Percentiles rank a stretch among this genome's conserved stretches.
These are phyloP conservation scores for Komagataella ulmi DNA, from an alignment of 805 yeast genomes.

Conservation along the genomic window DNA sequence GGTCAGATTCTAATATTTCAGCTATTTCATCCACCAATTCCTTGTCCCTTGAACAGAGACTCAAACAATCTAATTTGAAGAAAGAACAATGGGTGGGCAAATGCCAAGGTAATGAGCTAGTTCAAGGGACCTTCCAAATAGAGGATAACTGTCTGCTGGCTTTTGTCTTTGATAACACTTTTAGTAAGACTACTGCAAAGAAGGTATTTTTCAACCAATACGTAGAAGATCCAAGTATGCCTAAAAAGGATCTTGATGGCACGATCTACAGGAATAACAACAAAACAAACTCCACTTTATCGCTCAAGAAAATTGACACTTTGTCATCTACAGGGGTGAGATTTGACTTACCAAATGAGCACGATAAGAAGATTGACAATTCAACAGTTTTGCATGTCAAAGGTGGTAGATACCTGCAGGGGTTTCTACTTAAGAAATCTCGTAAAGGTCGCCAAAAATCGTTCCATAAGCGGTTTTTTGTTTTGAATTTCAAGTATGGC, in stretches of 20 bases:
- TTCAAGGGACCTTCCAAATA: constrained; percentile 49
- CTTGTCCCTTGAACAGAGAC: constrained; percentile 33
- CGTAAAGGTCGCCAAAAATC: constrained; percentile 75
- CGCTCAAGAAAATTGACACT: background rate
- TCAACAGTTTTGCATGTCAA: constrained; percentile 23
- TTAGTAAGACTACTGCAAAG: constrained; percentile 74
- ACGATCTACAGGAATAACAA: constrained; percentile 1
- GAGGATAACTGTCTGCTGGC: constrained; percentile 63
- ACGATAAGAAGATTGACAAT: constrained; percentile 2
- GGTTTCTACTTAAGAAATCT: constrained; percentile 56
- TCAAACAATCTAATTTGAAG: constrained; percentile 37
- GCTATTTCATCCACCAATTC: constrained; percentile 1
- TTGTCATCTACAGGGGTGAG: constrained; percentile 9
- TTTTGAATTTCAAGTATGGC: constrained; percentile 71
- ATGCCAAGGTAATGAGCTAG: constrained; percentile 45
- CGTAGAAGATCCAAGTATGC: constrained; percentile 14
- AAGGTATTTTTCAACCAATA: constrained; percentile 57
- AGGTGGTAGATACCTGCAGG: constrained; percentile 66
- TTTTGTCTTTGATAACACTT: constrained; percentile 84
- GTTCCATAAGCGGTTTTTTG: constrained; percentile 73
- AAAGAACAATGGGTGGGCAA: constrained; percentile 42
- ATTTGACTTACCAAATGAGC: constrained; percentile 13
- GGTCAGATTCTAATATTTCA: constrained; percentile 4
- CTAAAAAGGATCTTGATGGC: constrained; percentile 1
- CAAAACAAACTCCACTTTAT: constrained; percentile 1